A percentile compares a stretch with the other conserved stretches of the same genome.
These are phyloP conservation scores for Metschnikowia colocasiae DNA, from an alignment of 805 yeast species.

Conservation along the genomic window DNA sequence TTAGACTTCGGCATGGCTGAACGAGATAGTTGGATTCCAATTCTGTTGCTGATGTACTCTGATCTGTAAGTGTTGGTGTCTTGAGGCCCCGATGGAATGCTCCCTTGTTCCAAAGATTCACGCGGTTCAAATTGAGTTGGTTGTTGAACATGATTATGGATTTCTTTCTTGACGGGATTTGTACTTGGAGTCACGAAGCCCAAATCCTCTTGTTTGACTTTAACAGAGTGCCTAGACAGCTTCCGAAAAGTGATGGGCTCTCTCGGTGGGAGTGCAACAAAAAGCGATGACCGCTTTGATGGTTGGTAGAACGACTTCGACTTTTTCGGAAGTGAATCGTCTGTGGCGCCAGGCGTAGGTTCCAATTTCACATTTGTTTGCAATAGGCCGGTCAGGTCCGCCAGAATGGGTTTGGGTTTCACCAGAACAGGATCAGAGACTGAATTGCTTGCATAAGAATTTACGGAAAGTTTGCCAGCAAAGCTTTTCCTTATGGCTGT, in stretches of 20 bases:
- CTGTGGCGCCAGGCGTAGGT: background rate
- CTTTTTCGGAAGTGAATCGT: background rate
- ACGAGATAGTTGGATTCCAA: constrained; percentile 1
- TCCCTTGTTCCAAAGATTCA: background rate
- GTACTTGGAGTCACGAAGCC: background rate
- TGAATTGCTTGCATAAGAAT: background rate
- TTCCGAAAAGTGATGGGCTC: constrained; percentile 30
- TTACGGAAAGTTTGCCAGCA: constrained; percentile 29
- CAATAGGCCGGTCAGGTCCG: background rate
- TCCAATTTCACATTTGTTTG: constrained; percentile 1
- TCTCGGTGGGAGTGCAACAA: constrained; percentile 36
- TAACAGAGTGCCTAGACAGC: constrained; percentile 15
- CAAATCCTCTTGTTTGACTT: constrained; percentile 6
- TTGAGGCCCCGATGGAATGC: background rate
- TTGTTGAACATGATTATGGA: background rate
- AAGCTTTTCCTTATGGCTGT: constrained; percentile 45
- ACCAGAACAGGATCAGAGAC: background rate
- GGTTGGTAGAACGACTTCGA: constrained; percentile 16
- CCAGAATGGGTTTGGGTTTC: background rate
- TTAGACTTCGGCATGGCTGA: background rate
- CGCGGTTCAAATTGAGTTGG: background rate
- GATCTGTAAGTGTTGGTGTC: background rate
- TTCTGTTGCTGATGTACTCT: constrained; percentile 1
- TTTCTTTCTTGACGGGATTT: background rate
- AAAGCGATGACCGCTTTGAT: constrained; percentile 33